Evolutionary conservation across 1,139 yeast species (phyloP).

Genomic region (Hyphopichia buzzinii): DNA sequence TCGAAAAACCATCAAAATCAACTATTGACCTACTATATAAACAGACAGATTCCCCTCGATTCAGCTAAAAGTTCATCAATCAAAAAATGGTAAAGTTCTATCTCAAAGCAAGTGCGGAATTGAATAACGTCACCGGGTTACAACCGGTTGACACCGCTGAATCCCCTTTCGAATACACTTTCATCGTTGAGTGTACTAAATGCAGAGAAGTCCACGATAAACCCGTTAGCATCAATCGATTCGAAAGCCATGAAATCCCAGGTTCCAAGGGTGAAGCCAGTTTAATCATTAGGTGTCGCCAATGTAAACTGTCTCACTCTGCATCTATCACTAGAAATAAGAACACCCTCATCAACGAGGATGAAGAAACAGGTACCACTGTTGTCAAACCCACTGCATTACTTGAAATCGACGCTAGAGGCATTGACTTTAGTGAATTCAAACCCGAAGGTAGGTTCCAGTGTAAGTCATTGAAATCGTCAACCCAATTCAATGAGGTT

Average conservation of each 20-base stretch:
- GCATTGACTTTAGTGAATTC: conserved; percentile 70
- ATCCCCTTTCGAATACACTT: conserved; percentile 70
- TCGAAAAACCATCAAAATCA: too few relatives aligned
- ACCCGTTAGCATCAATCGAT: conserved; percentile 67
- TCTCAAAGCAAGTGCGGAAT: conserved; percentile 57
- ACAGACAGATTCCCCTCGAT: not conserved
- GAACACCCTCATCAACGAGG: conserved; percentile 23
- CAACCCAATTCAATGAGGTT: conserved; percentile 58
- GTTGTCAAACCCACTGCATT: conserved; percentile 39
- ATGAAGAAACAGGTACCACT: conserved; percentile 7
- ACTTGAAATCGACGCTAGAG: conserved; percentile 80
- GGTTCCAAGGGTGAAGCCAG: conserved; percentile 85
- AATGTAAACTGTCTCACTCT: conserved; percentile 51
- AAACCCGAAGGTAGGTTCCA: conserved; percentile 66
- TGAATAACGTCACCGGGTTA: conserved; percentile 63
- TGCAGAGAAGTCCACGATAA: conserved; percentile 81
- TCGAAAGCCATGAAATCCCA: conserved; percentile 56
- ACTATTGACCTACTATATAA: too few relatives aligned
- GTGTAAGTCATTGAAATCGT: conserved; percentile 55
- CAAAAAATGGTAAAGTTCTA: conserved; percentile 40
- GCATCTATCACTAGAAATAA: conserved; percentile 38
- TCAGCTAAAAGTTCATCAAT: not conserved
- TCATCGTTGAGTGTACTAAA: conserved; percentile 69
- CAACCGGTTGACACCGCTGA: conserved; percentile 59
- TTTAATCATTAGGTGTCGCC: conserved; percentile 74